Conservation (phyloP, 78 protist genomes). For the Speleostelium caveatum region DNA sequence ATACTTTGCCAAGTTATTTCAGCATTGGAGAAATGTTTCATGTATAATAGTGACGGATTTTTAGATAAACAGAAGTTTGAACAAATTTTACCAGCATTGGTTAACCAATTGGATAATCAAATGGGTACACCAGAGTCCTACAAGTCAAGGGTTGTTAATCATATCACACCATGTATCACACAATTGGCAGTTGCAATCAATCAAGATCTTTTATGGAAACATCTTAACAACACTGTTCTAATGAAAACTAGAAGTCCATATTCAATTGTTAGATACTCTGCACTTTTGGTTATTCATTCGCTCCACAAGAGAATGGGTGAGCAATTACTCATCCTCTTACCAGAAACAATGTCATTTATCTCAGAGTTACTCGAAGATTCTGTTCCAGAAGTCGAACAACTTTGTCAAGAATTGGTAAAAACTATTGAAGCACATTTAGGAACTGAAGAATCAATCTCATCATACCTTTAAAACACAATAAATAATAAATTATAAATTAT, state of each 20-base stretch:
- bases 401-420: constrained; percentile 63
- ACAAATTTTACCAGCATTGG: constrained; percentile 59
- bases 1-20: constrained; percentile 23
- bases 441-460: constrained; percentile 48
- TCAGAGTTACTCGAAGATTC: constrained; percentile 88
- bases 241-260: constrained; percentile 78
- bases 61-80: constrained; percentile 69
- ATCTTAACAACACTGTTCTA: constrained; percentile 76
- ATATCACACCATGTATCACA: constrained; percentile 67
- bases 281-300: constrained; percentile 46
- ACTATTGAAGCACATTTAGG: constrained; percentile 84
- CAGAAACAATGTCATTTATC: constrained; percentile 88
- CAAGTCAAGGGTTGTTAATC: not conserved
- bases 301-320: constrained; percentile 85
- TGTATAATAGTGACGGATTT: constrained; percentile 45
- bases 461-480: constrained; percentile 26
- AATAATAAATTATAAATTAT: too few species aligned
- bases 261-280: constrained; percentile 50
- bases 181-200: constrained; percentile 80
- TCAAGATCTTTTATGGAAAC: constrained; percentile 84
- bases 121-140: constrained; percentile 43
- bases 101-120: constrained; percentile 78
- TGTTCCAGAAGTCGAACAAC: constrained; percentile 75
- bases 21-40: constrained; percentile 66
- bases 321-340: constrained; percentile 73